Evolutionary conservation across 2,329 filamentous ascomycete species (phyloP), one percentile per base, ranked within the genome.

Genomic region (Ascochyta rabiei): DNA sequence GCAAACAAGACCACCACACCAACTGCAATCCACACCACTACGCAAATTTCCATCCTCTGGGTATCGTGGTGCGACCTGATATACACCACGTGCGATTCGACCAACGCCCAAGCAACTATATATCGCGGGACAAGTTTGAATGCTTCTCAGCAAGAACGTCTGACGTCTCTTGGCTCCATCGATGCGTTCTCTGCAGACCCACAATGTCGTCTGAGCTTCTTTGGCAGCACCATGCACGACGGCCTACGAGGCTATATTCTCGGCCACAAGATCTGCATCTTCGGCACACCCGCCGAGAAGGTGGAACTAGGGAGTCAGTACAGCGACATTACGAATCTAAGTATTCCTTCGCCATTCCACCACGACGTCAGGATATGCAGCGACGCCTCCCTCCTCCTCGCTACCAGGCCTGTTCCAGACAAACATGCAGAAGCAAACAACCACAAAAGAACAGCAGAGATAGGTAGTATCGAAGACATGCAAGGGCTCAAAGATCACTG

Each of bases 1-100:
- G 13, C 52, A 1, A 24, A 18, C 16, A 37, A 41, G 28, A 12
- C n/a, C 7, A 18, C 34, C 18, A 53, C 42, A 3, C 43, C 46
- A 30, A 43, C 33, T 9, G 53, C 57, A 6, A 50, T 31, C 1
- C 37, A 60, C 13, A 33, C 40, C 4, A 53, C 54, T 18, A 10
- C 23, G 3, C n/a, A 37, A 6, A 41, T 49, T 7, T 15, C 39
- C 0, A 21, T 55, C 7, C 6, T 46, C 2, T 74, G 70, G 69
- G 42, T 57, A 16, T 72, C 70, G 19, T 74, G 71, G 71, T 73
- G 70, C 48, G 71, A 74, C 49, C 44, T 52, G 6, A 41, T 66
- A 10, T 48, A 68, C 13, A 53, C 52, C 0, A 33, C 53, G 13
- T 13, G 15, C 30, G 26, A 52, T 24, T 4, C 18, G 10, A 24